A percentile compares a stretch with the other conserved stretches of the same genome.
Evolutionary conservation across 2,329 filamentous ascomycete species (phyloP).

Genomic region (Zalaria obscura): DNA sequence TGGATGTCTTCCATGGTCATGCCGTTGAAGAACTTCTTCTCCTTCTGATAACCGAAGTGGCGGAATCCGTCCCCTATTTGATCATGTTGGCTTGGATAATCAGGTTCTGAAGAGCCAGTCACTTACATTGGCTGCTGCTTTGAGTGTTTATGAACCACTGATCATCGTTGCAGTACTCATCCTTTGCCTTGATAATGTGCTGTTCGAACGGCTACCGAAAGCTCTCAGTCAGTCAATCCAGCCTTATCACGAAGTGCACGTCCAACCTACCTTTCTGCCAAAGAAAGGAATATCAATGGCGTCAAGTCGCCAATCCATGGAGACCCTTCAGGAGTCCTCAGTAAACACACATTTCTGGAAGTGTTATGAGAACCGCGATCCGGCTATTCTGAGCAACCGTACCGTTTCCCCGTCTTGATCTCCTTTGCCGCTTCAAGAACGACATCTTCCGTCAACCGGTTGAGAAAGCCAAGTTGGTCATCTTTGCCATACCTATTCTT

Average conservation of each 20-base stretch:
- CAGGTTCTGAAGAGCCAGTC: not conserved
- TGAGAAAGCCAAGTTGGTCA: constrained; percentile 47
- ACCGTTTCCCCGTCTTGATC: constrained; percentile 41
- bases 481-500: constrained; percentile 40
- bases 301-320: too few species aligned
- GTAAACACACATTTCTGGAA: too few species aligned
- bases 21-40: constrained; percentile 25
- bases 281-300: too few species aligned
- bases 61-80: constrained; percentile 28
- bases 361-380: constrained; percentile 12
- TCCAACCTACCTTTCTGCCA: too few species aligned
- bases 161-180: constrained; percentile 37
- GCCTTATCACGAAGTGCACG: too few species aligned
- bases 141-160: constrained; percentile 45
- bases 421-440: constrained; percentile 31
- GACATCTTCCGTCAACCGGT: constrained; percentile 42
- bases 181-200: too few species aligned
- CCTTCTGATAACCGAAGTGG: constrained; percentile 26
- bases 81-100: not conserved
- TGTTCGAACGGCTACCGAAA: too few species aligned
- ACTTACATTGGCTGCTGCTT: constrained; percentile 37
- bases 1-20: constrained; percentile 25
- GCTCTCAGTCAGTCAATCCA: too few species aligned
- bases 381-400: constrained; percentile 16
- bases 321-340: too few species aligned